Conservation (phyloP, 129 eudicot genomes). For the Escallonia herrerae region DNA sequence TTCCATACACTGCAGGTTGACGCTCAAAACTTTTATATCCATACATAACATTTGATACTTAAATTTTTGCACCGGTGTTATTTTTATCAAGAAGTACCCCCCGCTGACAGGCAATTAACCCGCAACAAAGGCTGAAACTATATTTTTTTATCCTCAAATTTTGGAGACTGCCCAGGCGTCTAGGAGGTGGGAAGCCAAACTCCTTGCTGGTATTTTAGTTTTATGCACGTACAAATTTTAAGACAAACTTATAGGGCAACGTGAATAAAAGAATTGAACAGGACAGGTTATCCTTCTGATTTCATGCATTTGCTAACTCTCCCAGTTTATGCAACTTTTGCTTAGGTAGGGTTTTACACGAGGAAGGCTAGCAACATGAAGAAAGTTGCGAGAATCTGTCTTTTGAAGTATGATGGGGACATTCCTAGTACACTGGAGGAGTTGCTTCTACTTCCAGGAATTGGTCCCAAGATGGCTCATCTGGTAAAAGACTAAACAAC, state of each 20-base stretch:
- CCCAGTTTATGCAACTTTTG: not conserved
- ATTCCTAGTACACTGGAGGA: slow-evolving; percentile 74
- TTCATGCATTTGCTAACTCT: not conserved
- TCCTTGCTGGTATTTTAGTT: too few relatives aligned
- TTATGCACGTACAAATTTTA: not conserved
- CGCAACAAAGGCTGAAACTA: too few relatives aligned
- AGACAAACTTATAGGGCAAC: not conserved
- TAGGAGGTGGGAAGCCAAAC: too few relatives aligned
- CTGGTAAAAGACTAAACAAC: slow-evolving; percentile 31
- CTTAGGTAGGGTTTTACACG: slow-evolving; percentile 84
- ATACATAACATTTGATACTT: too few relatives aligned
- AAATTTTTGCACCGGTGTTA: too few relatives aligned
- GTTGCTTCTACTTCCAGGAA: slow-evolving; percentile 86
- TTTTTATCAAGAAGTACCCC: too few relatives aligned
- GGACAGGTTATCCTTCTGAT: not conserved
- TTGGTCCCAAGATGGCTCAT: slow-evolving; percentile 99
- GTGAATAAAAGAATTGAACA: not conserved
- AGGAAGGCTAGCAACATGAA: slow-evolving; percentile 91
- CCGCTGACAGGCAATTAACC: too few relatives aligned
- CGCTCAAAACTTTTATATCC: too few relatives aligned
- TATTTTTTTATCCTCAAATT: too few relatives aligned
- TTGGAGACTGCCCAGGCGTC: too few relatives aligned
- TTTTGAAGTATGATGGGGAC: slow-evolving; percentile 60
- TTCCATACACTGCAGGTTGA: too few relatives aligned
- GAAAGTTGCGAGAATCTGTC: slow-evolving; percentile 68